phyloP scores from a whole-genome alignment of 331 rosid genomes.

The Erythrophleum ivorense region DNA sequence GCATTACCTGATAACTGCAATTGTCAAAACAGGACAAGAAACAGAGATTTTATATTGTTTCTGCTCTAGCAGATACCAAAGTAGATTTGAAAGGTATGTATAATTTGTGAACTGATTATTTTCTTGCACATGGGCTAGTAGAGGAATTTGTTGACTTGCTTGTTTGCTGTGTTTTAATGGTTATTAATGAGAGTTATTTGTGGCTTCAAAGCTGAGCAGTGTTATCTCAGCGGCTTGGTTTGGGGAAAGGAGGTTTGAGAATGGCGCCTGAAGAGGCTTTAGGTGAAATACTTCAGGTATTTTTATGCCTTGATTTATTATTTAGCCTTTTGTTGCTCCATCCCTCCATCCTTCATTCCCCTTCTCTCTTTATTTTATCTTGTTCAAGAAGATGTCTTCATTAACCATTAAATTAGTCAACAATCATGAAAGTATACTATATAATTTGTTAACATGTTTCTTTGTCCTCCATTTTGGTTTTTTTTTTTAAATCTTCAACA shows the following conservation, averaged over 20 bases:
- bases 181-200: constrained; percentile 24
- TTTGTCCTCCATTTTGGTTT: not conserved
- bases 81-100: constrained; percentile 84
- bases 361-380: not conserved
- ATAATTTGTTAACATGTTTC: not conserved
- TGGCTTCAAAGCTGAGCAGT: constrained; percentile 69
- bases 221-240: constrained; percentile 90
- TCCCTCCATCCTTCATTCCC: not conserved
- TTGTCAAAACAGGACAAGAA: constrained; percentile 83
- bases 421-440: not conserved
- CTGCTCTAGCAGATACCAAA: constrained; percentile 81
- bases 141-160: constrained; percentile 26
- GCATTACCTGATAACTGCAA: constrained; percentile 32
- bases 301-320: constrained; percentile 4
- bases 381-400: constrained; percentile 3
- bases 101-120: constrained; percentile 22
- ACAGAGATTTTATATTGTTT: constrained; percentile 78
- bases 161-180: not conserved
- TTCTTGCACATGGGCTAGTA: not conserved
- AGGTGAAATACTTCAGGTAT: constrained; percentile 87
- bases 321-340: not conserved
- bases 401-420: constrained; percentile 10
- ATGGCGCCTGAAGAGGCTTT: constrained; percentile 98
- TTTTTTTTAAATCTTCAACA: not conserved
- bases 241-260: constrained; percentile 96